Evolutionary conservation across 2,329 filamentous ascomycete genomes (phyloP).

Genomic region (Pseudogymnoascus sp.): DNA sequence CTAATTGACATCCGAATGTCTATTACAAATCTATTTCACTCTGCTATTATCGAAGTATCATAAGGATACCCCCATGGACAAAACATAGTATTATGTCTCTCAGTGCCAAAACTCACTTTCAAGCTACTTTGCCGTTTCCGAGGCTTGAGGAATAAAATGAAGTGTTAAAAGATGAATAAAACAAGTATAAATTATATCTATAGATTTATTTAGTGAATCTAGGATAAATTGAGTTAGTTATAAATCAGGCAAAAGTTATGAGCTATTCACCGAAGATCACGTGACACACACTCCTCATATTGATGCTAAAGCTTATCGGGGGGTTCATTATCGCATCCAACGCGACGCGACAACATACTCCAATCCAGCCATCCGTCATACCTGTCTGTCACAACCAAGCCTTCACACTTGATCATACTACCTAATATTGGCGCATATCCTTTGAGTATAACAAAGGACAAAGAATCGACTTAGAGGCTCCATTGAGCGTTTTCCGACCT

Average conservation of each 20-base stretch:
- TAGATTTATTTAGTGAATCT: neutral
- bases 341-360: slow-evolving; percentile 4
- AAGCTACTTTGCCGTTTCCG: neutral
- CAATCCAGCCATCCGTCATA: neutral
- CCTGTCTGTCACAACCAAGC: neutral
- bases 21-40: neutral
- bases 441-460: neutral
- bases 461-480: neutral
- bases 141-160: neutral
- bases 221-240: neutral
- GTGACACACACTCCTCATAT: neutral
- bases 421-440: neutral
- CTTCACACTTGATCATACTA: neutral
- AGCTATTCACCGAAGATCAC: neutral
- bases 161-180: neutral
- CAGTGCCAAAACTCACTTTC: neutral
- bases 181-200: neutral
- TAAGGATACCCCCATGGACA: neutral
- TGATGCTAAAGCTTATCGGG: neutral
- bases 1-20: neutral
- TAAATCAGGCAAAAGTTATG: neutral
- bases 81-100: neutral
- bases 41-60: neutral
- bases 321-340: neutral
- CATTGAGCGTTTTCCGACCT: neutral